These are phyloP conservation scores for Coemansia sp. DNA, from an alignment of 192 early-diverging fungal species.

Conservation along the genomic window DNA sequence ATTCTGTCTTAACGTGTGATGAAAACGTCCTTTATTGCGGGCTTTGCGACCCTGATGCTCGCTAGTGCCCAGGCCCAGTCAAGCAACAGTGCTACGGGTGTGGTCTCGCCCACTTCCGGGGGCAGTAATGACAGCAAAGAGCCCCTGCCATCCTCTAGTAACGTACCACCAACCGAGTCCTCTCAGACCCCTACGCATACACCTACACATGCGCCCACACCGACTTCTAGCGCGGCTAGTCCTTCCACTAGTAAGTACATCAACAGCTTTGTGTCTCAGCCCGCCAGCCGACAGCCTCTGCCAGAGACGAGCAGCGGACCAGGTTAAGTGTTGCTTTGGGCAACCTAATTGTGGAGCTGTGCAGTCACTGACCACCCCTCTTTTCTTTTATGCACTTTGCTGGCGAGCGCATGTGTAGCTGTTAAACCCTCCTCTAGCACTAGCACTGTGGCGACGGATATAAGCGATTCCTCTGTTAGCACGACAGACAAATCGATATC, in stretches of 20 bases:
- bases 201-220: neutral
- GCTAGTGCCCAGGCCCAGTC: conserved; percentile 6
- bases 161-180: neutral
- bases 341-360: neutral
- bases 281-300: neutral
- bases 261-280: neutral
- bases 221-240: neutral
- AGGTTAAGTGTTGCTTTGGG: neutral
- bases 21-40: neutral
- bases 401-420: conserved; percentile 8
- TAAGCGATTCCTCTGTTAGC: conserved; percentile 7
- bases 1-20: neutral
- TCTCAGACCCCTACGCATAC: neutral
- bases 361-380: conserved; percentile 3
- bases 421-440: neutral
- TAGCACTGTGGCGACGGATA: neutral
- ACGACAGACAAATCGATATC: neutral
- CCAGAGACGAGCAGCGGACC: neutral
- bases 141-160: neutral
- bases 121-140: neutral
- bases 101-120: neutral
- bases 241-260: conserved; percentile 1
- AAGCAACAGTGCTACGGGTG: neutral
- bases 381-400: neutral
- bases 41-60: neutral